Conservation (phyloP, 2,329 filamentous ascomycete species). For the Aaosphaeria pasadenensis region DNA sequence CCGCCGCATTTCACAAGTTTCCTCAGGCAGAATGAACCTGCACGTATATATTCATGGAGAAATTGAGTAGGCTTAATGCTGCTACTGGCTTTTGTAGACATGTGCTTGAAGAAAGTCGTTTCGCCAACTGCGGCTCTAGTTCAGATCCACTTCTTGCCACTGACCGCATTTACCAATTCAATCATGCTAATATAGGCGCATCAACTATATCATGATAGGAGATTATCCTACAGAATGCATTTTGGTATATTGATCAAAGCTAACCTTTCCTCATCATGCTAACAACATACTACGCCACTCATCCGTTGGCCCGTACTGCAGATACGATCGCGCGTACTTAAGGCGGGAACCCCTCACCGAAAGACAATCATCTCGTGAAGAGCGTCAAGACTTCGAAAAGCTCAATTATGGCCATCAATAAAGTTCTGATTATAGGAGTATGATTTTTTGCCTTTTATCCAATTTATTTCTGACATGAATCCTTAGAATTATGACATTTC, state of each 20-base stretch:
- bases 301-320: constrained; percentile 19
- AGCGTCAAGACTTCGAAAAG: not conserved
- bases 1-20: not conserved
- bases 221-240: constrained; percentile 5
- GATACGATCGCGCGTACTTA: too few species aligned
- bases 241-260: constrained; percentile 5
- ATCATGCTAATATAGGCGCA: constrained; percentile 21
- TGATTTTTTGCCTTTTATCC: not conserved
- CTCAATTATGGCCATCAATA: constrained; percentile 9
- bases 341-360: too few species aligned
- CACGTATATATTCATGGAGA: not conserved
- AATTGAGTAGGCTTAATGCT: not conserved
- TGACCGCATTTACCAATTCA: constrained; percentile 6
- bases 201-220: constrained; percentile 11
- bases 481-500: constrained; percentile 22
- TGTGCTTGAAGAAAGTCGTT: not conserved
- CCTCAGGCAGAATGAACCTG: not conserved
- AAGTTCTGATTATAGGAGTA: constrained; percentile 25
- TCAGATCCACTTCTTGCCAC: constrained; percentile 4
- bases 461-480: constrained; percentile 3
- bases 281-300: constrained; percentile 3
- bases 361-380: too few species aligned
- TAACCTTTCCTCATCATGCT: constrained; percentile 8
- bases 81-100: not conserved
- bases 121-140: not conserved